phyloP scores from a whole-genome alignment of 2,329 filamentous ascomycete species.

The Alternaria ethzedia region DNA sequence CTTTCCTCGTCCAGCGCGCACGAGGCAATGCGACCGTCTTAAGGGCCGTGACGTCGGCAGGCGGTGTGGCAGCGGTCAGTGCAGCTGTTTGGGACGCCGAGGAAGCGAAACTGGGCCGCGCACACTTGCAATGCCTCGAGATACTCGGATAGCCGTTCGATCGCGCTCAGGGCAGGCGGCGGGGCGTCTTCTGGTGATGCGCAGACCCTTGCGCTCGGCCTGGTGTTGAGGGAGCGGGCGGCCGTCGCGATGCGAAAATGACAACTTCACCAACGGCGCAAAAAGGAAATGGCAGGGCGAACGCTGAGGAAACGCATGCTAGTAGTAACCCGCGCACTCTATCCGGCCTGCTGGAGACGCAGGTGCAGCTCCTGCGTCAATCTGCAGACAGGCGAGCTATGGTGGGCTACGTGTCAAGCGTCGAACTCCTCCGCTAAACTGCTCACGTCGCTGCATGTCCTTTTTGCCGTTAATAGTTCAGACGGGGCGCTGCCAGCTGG shows the following conservation, averaged over 20 bases:
- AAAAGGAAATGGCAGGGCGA: constrained; percentile 34
- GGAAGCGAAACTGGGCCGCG: constrained; percentile 33
- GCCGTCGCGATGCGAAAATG: constrained; percentile 12
- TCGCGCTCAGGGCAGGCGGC: constrained; percentile 11
- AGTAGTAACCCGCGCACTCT: constrained; percentile 44
- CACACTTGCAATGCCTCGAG: constrained; percentile 18
- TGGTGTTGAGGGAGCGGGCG: constrained; percentile 31
- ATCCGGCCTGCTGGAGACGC: constrained; percentile 43
- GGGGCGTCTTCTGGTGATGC: constrained; percentile 20
- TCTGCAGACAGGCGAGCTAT: constrained; percentile 47
- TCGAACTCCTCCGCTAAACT: constrained; percentile 43
- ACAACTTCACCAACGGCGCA: constrained; percentile 11
- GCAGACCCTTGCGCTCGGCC: constrained; percentile 9
- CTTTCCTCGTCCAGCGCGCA: constrained; percentile 34
- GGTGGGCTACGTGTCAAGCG: constrained; percentile 47
- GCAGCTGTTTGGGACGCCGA: constrained; percentile 41
- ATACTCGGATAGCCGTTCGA: constrained; percentile 19
- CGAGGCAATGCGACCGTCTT: constrained; percentile 42
- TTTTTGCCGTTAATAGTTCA: constrained; percentile 34
- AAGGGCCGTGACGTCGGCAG: constrained; percentile 43
- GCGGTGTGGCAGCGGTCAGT: constrained; percentile 49
- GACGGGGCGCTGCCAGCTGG: constrained; percentile 48
- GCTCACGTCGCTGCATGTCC: constrained; percentile 38
- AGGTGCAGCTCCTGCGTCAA: constrained; percentile 50
- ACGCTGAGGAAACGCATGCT: constrained; percentile 32